phyloP scores from a whole-genome alignment of 441 rosid genomes.

The Populus trichocarpa region DNA sequence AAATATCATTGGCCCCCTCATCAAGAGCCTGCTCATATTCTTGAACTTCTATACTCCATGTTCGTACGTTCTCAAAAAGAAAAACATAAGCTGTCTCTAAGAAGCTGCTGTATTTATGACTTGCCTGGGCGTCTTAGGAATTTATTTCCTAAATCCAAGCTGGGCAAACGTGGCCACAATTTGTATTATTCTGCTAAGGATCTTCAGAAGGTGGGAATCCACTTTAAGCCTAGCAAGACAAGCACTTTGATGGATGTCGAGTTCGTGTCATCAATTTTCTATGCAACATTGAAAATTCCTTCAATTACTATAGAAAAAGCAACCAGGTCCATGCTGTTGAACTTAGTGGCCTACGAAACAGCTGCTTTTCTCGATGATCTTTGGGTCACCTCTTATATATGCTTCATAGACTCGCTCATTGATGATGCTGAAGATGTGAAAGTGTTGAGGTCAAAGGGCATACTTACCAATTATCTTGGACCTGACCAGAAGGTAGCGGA shows the following conservation, averaged over 20 bases:
- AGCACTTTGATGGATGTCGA: neutral
- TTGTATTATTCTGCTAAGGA: neutral
- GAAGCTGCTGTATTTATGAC: neutral
- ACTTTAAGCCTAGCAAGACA: neutral
- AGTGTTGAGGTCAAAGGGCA: slow-evolving; percentile 6
- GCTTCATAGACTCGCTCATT: slow-evolving; percentile 18
- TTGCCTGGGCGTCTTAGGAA: too few relatives aligned
- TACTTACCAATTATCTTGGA: slow-evolving; percentile 13
- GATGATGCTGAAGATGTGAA: slow-evolving; percentile 19
- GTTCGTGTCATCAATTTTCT: neutral
- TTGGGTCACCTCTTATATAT: slow-evolving; percentile 20
- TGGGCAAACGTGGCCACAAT: too few relatives aligned
- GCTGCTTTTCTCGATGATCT: neutral
- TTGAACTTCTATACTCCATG: slow-evolving; percentile 2
- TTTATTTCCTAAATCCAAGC: too few relatives aligned
- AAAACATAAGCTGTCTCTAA: too few relatives aligned
- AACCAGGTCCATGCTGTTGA: slow-evolving; percentile 6
- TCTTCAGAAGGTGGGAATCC: slow-evolving; percentile 11
- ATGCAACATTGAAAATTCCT: neutral
- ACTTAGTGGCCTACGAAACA: slow-evolving; percentile 25
- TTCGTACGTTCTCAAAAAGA: too few relatives aligned
- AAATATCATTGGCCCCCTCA: neutral
- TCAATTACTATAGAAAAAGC: neutral
- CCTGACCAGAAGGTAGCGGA: slow-evolving; percentile 22
- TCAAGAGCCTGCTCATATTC: slow-evolving; percentile 1